Percentiles rank a stretch among this genome's conserved stretches.
These are phyloP conservation scores for Plasmodium cynomolgi DNA, from an alignment of 169 alveolate genomes.

Conservation along the genomic window DNA sequence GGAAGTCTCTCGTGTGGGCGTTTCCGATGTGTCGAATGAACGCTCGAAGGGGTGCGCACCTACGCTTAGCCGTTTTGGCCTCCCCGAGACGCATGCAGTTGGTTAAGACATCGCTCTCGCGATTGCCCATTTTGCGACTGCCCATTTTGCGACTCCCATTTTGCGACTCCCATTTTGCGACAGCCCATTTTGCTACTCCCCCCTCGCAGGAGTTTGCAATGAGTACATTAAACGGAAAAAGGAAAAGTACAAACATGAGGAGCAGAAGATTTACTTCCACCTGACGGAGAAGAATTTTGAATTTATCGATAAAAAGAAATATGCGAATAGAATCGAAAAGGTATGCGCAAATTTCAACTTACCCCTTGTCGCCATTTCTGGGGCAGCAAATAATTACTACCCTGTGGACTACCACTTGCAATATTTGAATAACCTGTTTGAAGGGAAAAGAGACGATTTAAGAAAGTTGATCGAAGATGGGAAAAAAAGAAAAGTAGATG, in stretches of 20 bases:
- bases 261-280: slow-evolving; percentile 35
- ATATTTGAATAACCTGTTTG: slow-evolving; percentile 32
- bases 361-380: background rate
- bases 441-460: slow-evolving; percentile 11
- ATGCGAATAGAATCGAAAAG: slow-evolving; percentile 1
- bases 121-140: background rate
- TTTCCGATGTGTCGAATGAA: background rate
- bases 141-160: background rate
- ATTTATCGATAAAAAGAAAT: slow-evolving; percentile 14
- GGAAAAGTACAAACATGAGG: background rate
- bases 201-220: slow-evolving; percentile 43
- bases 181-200: background rate
- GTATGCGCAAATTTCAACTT: slow-evolving; percentile 33
- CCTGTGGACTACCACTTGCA: slow-evolving; percentile 67
- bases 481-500: background rate
- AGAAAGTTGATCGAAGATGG: slow-evolving; percentile 27
- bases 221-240: slow-evolving; percentile 43
- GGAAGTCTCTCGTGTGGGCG: background rate
- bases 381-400: slow-evolving; percentile 47
- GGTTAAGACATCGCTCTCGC: background rate
- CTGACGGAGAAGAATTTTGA: slow-evolving; percentile 48
- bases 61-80: background rate
- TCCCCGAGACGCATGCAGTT: background rate
- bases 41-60: background rate
- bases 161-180: background rate